A percentile compares a stretch with the other conserved stretches of the same genome.
Conservation (phyloP, 2,329 filamentous ascomycete genomes). For the Alternaria hordeiaustralica region DNA sequence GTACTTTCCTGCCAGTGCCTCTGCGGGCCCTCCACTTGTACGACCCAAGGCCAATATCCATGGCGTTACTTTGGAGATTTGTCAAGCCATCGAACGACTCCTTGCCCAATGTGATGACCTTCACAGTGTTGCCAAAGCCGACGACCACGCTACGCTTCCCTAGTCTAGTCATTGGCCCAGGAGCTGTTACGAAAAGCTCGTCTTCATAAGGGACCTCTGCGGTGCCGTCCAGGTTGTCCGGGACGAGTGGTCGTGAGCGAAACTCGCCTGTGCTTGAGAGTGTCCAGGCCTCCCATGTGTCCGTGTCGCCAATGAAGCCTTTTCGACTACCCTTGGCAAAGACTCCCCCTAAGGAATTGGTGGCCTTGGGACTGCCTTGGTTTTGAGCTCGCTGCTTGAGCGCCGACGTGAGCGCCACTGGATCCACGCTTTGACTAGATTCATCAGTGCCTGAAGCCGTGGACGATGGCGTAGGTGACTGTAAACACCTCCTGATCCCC, state of each 20-base stretch:
- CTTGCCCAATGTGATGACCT: slow-evolving; percentile 71
- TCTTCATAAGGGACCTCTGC: slow-evolving; percentile 36
- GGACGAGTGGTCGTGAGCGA: slow-evolving; percentile 47
- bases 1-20: slow-evolving; percentile 20
- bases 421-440: slow-evolving; percentile 16
- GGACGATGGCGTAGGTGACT: slow-evolving; percentile 36
- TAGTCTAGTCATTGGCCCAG: slow-evolving; percentile 69
- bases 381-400: slow-evolving; percentile 38
- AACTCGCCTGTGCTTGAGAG: slow-evolving; percentile 57
- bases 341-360: slow-evolving; percentile 5
- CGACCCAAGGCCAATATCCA: slow-evolving; percentile 17
- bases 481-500: slow-evolving; percentile 63
- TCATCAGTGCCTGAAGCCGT: slow-evolving; percentile 36
- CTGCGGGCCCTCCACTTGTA: slow-evolving; percentile 19
- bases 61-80: slow-evolving; percentile 10
- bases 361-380: slow-evolving; percentile 14
- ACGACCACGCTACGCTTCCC: slow-evolving; percentile 72
- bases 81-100: slow-evolving; percentile 63
- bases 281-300: slow-evolving; percentile 63
- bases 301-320: slow-evolving; percentile 26
- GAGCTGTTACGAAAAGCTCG: slow-evolving; percentile 68
- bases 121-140: slow-evolving; percentile 74
- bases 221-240: slow-evolving; percentile 23
- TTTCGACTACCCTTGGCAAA: slow-evolving; percentile 10
- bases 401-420: slow-evolving; percentile 26